phyloP scores from a whole-genome alignment of 192 early-diverging fungal species.

The Dissophora globulifera region DNA sequence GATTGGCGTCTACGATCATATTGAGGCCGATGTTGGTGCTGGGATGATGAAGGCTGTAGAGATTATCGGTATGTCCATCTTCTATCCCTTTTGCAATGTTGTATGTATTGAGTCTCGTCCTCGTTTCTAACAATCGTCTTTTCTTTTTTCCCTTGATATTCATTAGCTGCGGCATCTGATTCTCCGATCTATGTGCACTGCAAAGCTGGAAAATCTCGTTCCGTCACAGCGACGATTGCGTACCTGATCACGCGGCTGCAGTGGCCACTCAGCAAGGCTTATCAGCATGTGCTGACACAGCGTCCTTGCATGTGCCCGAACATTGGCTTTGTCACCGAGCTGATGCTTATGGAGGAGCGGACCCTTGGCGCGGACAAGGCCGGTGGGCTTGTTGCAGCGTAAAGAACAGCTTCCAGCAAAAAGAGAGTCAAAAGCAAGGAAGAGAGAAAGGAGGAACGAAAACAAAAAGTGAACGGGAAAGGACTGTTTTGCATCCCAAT shows the following conservation, averaged over 20 bases:
- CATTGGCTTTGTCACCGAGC: constrained; percentile 79
- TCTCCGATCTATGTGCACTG: constrained; percentile 79
- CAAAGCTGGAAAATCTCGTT: constrained; percentile 81
- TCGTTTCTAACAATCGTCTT: background rate
- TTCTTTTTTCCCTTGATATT: constrained; percentile 5
- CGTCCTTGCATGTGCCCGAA: constrained; percentile 79
- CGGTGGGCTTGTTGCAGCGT: background rate
- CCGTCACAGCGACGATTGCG: constrained; percentile 75
- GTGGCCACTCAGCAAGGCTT: constrained; percentile 74
- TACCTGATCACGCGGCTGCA: constrained; percentile 70
- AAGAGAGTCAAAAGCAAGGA: no score
- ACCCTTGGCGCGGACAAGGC: constrained; percentile 55
- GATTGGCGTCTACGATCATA: constrained; percentile 69
- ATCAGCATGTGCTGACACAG: constrained; percentile 69
- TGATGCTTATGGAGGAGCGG: constrained; percentile 75
- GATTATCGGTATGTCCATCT: constrained; percentile 68
- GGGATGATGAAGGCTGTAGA: constrained; percentile 69
- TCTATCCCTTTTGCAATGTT: background rate
- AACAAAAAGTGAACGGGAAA: no score
- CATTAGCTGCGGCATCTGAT: constrained; percentile 48
- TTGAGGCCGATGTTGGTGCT: constrained; percentile 71
- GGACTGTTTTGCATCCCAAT: no score
- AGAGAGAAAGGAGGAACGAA: no score
- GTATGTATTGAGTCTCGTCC: background rate
- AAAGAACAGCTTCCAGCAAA: background rate